phyloP scores from a whole-genome alignment of 129 eudicot species.

The Mikania micrantha region DNA sequence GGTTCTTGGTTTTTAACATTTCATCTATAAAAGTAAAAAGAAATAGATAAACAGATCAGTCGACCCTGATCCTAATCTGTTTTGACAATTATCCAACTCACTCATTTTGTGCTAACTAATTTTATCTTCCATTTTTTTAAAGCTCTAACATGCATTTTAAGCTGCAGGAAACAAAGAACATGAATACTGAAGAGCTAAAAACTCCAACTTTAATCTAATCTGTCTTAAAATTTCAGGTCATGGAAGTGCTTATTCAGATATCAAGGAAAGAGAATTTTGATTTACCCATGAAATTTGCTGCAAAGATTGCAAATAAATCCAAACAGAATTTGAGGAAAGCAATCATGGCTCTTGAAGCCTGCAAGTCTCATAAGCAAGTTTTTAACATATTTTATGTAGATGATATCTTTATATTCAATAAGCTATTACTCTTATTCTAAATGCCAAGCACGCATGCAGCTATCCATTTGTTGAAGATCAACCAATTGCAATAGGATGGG shows the following conservation, averaged over 20 bases:
- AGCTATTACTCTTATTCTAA: neutral
- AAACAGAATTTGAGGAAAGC: conserved; percentile 68
- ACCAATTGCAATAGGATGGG: conserved; percentile 77
- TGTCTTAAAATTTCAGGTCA: conserved; percentile 31
- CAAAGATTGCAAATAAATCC: conserved; percentile 70
- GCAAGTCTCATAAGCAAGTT: conserved; percentile 78
- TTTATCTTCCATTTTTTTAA: neutral
- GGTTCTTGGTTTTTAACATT: neutral
- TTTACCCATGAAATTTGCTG: conserved; percentile 66
- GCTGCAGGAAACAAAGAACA: neutral
- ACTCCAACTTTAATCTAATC: neutral
- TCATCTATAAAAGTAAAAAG: neutral
- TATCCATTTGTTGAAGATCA: conserved; percentile 83
- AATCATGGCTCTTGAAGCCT: conserved; percentile 93
- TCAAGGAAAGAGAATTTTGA: conserved; percentile 71
- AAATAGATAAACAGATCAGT: neutral
- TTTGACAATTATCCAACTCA: neutral
- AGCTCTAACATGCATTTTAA: conserved; percentile 6
- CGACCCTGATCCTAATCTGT: neutral
- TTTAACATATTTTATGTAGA: neutral
- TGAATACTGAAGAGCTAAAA: neutral
- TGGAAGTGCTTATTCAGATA: conserved; percentile 79
- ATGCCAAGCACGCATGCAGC: conserved; percentile 32
- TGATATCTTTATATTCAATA: neutral
- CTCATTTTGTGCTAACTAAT: neutral